Evolutionary conservation across 2,329 filamentous ascomycete genomes (phyloP).

Genomic region (Cladosporium sp.): DNA sequence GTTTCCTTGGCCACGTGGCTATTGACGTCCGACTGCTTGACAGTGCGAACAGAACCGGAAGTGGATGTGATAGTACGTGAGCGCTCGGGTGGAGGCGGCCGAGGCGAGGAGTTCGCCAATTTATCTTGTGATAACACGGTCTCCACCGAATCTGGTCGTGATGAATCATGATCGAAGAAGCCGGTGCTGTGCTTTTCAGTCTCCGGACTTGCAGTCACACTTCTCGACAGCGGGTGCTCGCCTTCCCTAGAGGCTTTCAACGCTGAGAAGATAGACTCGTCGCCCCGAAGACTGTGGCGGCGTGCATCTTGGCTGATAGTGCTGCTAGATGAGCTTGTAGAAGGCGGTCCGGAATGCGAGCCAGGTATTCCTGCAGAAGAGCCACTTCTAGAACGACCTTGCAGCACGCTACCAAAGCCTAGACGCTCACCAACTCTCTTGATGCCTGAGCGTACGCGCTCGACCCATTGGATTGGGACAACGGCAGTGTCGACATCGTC

Average conservation of each 20-base stretch:
- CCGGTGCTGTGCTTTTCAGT: conserved; percentile 22
- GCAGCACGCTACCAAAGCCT: conserved; percentile 40
- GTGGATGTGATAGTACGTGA: conserved; percentile 44
- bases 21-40: conserved; percentile 43
- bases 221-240: conserved; percentile 75
- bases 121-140: not conserved
- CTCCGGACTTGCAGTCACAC: conserved; percentile 69
- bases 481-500: conserved; percentile 88
- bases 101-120: conserved; percentile 23
- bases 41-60: conserved; percentile 46
- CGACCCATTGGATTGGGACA: conserved; percentile 81
- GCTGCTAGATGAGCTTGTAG: conserved; percentile 54
- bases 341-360: conserved; percentile 55
- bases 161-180: conserved; percentile 24
- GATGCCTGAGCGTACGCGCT: conserved; percentile 77
- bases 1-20: conserved; percentile 30
- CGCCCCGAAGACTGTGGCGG: conserved; percentile 58
- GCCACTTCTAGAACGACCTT: conserved; percentile 49
- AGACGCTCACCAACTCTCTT: conserved; percentile 52
- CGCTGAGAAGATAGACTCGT: conserved; percentile 56
- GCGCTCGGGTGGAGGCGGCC: conserved; percentile 39
- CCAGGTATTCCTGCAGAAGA: conserved; percentile 40
- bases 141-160: conserved; percentile 19
- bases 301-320: conserved; percentile 57
- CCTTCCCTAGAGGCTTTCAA: conserved; percentile 52